Conservation (phyloP, 257 asterid species). For the Coffea canephora region DNA sequence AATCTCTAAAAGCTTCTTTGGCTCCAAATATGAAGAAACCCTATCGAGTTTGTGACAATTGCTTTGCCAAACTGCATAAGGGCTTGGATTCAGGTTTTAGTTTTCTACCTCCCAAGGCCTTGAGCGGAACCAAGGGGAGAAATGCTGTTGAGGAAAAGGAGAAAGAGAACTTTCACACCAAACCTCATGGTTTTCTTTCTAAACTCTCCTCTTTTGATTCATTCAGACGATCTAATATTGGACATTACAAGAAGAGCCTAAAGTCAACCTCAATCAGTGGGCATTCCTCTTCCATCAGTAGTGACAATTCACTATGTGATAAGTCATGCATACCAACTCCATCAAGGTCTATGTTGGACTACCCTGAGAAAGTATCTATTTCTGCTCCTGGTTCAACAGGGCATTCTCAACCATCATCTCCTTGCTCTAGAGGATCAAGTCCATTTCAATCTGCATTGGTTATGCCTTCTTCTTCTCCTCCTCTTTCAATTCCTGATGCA, state of each 20-base stretch:
- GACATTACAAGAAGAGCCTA: constrained; percentile 29
- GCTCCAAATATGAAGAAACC: constrained; percentile 54
- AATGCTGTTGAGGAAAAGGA: constrained; percentile 27
- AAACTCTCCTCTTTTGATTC: constrained; percentile 58
- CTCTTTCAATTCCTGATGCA: constrained; percentile 34
- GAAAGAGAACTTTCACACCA: constrained; percentile 20
- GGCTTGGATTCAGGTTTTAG: constrained; percentile 34
- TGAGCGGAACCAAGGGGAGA: constrained; percentile 22
- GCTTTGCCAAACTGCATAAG: constrained; percentile 53
- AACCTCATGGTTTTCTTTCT: constrained; percentile 34
- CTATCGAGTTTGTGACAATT: constrained; percentile 63
- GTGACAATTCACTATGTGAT: constrained; percentile 28
- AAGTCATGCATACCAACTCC: constrained; percentile 36
- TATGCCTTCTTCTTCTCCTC: constrained; percentile 30
- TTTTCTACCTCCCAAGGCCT: constrained; percentile 47
- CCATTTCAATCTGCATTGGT: constrained; percentile 24
- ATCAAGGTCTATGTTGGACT: constrained; percentile 35
- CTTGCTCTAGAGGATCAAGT: constrained; percentile 39
- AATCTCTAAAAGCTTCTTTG: constrained; percentile 60
- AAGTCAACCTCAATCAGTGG: constrained; percentile 30
- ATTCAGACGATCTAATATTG: constrained; percentile 32
- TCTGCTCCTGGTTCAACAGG: constrained; percentile 36
- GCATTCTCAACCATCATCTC: constrained; percentile 41
- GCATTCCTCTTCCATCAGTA: constrained; percentile 25
- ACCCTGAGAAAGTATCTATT: constrained; percentile 36